Percentiles rank a stretch among this genome's conserved stretches.
These are phyloP conservation scores for Blastobotrys apis DNA, from an alignment of 1,139 yeast genomes.

Conservation along the genomic window DNA sequence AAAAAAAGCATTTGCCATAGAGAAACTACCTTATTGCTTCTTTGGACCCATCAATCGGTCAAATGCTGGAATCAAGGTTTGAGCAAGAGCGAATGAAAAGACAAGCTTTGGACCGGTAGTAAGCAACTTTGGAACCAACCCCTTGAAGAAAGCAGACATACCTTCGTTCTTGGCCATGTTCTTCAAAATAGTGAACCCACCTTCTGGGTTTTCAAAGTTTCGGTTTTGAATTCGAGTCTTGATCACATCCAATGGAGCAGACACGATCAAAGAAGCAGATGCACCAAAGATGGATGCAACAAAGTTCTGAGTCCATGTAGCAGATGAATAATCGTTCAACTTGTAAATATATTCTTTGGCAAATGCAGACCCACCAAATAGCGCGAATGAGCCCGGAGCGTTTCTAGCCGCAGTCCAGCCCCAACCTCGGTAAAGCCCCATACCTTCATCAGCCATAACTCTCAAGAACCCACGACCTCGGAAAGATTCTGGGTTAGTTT, in stretches of 20 bases:
- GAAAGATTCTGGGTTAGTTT: slow-evolving; percentile 97
- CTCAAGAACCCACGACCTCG: slow-evolving; percentile 93
- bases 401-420: slow-evolving; percentile 99
- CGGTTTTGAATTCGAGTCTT: slow-evolving; percentile 97
- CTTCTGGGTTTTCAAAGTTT: slow-evolving; percentile 92
- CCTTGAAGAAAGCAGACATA: slow-evolving; percentile 87
- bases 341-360: slow-evolving; percentile 95
- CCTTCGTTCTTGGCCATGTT: slow-evolving; percentile 87
- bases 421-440: slow-evolving; percentile 95
- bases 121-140: slow-evolving; percentile 90
- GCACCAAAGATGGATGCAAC: slow-evolving; percentile 98
- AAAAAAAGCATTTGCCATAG: too few relatives aligned
- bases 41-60: slow-evolving; percentile 48
- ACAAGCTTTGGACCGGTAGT: slow-evolving; percentile 98
- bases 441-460: slow-evolving; percentile 85
- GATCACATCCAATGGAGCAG: slow-evolving; percentile 97
- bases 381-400: slow-evolving; percentile 97
- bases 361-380: slow-evolving; percentile 97
- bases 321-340: slow-evolving; percentile 76
- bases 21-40: slow-evolving; percentile 5
- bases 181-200: slow-evolving; percentile 87
- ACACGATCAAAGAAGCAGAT: slow-evolving; percentile 90
- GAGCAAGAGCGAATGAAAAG: slow-evolving; percentile 94
- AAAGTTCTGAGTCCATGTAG: slow-evolving; percentile 94
- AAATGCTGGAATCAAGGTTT: slow-evolving; percentile 91